A percentile compares a stretch with the other conserved stretches of the same genome.
Conservation (phyloP, 768 basidiomycete species). For the Pleurotus ostreatus region DNA sequence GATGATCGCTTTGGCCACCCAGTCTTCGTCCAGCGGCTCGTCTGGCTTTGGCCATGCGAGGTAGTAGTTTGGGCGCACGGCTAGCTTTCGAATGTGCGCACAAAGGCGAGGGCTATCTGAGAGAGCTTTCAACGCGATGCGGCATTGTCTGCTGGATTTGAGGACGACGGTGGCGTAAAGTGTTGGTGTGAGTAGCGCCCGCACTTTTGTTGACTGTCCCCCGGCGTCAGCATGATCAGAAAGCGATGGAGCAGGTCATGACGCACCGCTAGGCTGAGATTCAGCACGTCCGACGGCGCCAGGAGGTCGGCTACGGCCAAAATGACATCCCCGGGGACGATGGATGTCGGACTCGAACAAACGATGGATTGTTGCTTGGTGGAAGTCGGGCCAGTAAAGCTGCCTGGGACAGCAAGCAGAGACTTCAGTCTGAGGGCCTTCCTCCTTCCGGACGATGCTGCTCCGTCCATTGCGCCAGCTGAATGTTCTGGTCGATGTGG, state of each 20-base stretch:
- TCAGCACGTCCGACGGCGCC: conserved; percentile 4
- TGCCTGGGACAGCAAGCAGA: neutral
- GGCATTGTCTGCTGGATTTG: conserved; percentile 38
- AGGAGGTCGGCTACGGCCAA: conserved; percentile 2
- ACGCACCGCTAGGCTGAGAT: conserved; percentile 4
- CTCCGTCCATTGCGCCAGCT: no score
- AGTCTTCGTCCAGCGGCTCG: conserved; percentile 32
- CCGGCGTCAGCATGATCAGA: neutral
- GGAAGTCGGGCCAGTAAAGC: neutral
- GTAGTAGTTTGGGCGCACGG: conserved; percentile 48
- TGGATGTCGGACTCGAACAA: neutral
- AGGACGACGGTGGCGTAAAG: conserved; percentile 42
- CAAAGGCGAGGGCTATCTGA: conserved; percentile 29
- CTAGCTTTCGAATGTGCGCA: conserved; percentile 35
- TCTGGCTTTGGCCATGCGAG: conserved; percentile 43
- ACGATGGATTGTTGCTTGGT: neutral
- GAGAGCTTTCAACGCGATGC: conserved; percentile 33
- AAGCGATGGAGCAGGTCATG: neutral
- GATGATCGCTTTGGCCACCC: conserved; percentile 34
- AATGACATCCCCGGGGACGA: neutral
- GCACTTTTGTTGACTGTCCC: neutral
- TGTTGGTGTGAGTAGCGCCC: conserved; percentile 4
- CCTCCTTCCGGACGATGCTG: no score
- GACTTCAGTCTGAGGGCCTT: neutral
- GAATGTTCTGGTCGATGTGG: no score